Conservation (phyloP, 2,329 filamentous ascomycete species). For the Diplodia intermedia region DNA sequence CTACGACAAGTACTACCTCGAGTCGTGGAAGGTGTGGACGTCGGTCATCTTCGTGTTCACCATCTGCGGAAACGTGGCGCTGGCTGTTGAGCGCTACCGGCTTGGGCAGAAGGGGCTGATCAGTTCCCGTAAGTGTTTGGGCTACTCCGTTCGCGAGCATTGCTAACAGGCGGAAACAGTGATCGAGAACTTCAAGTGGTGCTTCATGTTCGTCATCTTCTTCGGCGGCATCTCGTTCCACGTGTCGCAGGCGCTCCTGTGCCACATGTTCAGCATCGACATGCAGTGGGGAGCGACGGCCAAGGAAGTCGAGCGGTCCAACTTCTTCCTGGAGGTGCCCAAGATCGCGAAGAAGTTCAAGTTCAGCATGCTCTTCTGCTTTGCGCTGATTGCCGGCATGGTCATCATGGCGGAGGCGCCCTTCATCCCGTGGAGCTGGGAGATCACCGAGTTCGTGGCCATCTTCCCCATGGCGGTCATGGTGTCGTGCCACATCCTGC, state of each 20-base stretch:
- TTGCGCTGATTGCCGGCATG: constrained; percentile 27
- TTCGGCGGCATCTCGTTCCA: constrained; percentile 36
- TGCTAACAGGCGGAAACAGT: constrained; percentile 15
- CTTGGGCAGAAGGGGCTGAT: constrained; percentile 21
- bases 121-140: constrained; percentile 7
- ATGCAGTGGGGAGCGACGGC: constrained; percentile 34
- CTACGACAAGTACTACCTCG: constrained; percentile 28
- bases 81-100: constrained; percentile 30
- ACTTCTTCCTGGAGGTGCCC: constrained; percentile 31
- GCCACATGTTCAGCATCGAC: constrained; percentile 35
- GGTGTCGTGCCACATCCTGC: constrained; percentile 33
- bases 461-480: constrained; percentile 32
- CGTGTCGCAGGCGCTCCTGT: constrained; percentile 33
- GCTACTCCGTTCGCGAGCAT: background rate
- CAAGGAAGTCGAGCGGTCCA: constrained; percentile 32
- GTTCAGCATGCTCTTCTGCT: constrained; percentile 26
- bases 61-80: constrained; percentile 14
- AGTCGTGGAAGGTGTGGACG: constrained; percentile 32
- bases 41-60: constrained; percentile 30
- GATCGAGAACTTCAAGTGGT: constrained; percentile 36
- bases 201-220: constrained; percentile 35
- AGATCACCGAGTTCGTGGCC: constrained; percentile 32
- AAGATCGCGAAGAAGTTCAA: constrained; percentile 31
- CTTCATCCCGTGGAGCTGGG: constrained; percentile 34
- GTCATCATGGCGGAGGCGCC: constrained; percentile 32